These are phyloP conservation scores for Spergularia azorica DNA, from an alignment of 179 eudicot species.

Conservation along the genomic window DNA sequence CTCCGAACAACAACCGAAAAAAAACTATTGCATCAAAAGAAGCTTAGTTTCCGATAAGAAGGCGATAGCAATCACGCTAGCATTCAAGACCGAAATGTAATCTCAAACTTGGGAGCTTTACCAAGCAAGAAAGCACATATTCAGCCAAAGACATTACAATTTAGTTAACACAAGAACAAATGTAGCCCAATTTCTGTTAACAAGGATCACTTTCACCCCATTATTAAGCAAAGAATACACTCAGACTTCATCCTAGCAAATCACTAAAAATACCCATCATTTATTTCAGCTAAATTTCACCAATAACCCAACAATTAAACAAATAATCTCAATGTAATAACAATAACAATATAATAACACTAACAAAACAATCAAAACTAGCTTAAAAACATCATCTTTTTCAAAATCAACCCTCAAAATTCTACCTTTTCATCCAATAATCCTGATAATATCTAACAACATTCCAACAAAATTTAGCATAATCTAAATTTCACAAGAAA, in stretches of 20 bases:
- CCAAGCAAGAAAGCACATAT: slow-evolving; percentile 16
- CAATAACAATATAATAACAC: neutral
- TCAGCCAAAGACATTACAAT: slow-evolving; percentile 8
- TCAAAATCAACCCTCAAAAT: neutral
- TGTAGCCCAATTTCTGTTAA: slow-evolving; percentile 18
- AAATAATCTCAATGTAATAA: neutral
- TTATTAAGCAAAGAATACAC: slow-evolving; percentile 32
- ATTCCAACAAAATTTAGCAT: neutral
- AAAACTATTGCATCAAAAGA: neutral
- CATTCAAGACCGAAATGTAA: neutral
- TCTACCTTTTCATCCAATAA: neutral
- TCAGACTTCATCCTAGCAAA: slow-evolving; percentile 6
- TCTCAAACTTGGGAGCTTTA: neutral
- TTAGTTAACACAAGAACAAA: neutral
- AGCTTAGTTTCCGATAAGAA: neutral
- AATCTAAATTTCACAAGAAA: neutral
- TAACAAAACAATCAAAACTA: neutral
- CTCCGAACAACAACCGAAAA: neutral
- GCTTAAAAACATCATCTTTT: neutral
- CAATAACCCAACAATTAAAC: neutral
- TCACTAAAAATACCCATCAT: neutral
- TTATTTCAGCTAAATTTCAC: neutral
- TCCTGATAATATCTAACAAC: neutral
- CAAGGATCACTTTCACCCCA: slow-evolving; percentile 25
- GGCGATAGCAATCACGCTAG: neutral